Base-by-base conservation (phyloP, 768 basidiomycete species). In the Pholiota molesta region DNA sequence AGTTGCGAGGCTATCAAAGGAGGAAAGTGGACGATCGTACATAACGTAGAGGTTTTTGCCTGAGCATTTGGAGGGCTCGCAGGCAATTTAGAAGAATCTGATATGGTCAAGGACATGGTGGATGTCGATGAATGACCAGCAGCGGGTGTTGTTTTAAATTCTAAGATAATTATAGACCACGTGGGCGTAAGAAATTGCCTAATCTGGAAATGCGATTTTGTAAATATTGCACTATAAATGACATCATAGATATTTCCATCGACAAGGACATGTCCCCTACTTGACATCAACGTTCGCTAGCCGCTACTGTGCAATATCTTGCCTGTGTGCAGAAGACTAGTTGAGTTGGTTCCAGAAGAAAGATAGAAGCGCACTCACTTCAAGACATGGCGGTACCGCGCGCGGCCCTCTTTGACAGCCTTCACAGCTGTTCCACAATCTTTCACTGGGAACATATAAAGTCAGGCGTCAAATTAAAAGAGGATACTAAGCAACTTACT, bases 331-430 rank as follows among this genome's bases (percentile, higher is more conserved):
- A 49, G 42, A 29, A 49, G 9, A 9, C 2, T 3, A 37, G n/a
- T 26, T 53, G 29, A 61, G 51, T 13, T 17, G 26, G 26, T 17
- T 10, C 28, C 26, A 8, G 6, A 17, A 11, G 5, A 26, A 8
- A 37, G 26, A 8, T 23, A 49, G 40, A 7, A 44, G 3, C 9
- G 37, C 23, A 59, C 72, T 62, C 57, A 71, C 74, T 73, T 75
- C 45, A 88, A 71, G 51, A 87, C 82, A 57, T 80, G 81, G 37
- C 86, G 79, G 74, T 87, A 90, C 42, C 84, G 72, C 7, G 83
- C 81, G 26, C 75, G 77, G 65, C 80, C 78, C 39, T 78, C 71
- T 69, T 82, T 78, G 57, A 88, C 75, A 29, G 75, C 72, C 60
- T 77, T 71, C 44, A 87, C 78, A 0, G 84, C 85, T 69, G 81